phyloP scores from a whole-genome alignment of 202 grass and related monocot species.

The Schoenoplectus tabernaemontani region DNA sequence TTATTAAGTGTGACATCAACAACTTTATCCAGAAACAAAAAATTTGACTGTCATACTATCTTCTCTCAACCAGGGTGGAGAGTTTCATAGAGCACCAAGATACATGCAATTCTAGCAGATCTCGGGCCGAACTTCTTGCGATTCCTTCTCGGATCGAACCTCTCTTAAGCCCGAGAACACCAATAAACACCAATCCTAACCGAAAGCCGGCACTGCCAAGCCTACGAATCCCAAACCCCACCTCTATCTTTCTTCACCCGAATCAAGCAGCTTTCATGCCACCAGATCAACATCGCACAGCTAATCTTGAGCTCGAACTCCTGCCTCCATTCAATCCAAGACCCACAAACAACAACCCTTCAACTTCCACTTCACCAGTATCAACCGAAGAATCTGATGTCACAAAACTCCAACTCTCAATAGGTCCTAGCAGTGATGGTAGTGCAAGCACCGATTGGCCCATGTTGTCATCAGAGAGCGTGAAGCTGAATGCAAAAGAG shows the following conservation, averaged over 20 bases:
- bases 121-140: not conserved
- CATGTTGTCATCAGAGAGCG: not conserved
- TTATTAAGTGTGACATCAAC: not conserved
- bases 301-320: constrained; percentile 28
- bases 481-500: constrained; percentile 10
- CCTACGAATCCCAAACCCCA: constrained; percentile 8
- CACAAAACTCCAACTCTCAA: constrained; percentile 24
- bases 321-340: constrained; percentile 26
- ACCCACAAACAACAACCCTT: not conserved
- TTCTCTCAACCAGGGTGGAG: constrained; percentile 27
- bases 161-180: constrained; percentile 18
- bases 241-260: constrained; percentile 2
- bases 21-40: not conserved
- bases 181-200: constrained; percentile 14
- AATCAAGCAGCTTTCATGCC: not conserved
- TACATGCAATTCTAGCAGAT: constrained; percentile 33
- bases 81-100: constrained; percentile 55
- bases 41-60: not conserved
- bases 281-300: not conserved
- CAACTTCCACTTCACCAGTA: not conserved
- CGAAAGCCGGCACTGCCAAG: not conserved
- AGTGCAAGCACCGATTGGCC: not conserved
- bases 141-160: not conserved
- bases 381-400: constrained; percentile 17
- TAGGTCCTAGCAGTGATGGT: not conserved